phyloP scores from a whole-genome alignment of 257 asterid species.

The Coffea eugenioides region DNA sequence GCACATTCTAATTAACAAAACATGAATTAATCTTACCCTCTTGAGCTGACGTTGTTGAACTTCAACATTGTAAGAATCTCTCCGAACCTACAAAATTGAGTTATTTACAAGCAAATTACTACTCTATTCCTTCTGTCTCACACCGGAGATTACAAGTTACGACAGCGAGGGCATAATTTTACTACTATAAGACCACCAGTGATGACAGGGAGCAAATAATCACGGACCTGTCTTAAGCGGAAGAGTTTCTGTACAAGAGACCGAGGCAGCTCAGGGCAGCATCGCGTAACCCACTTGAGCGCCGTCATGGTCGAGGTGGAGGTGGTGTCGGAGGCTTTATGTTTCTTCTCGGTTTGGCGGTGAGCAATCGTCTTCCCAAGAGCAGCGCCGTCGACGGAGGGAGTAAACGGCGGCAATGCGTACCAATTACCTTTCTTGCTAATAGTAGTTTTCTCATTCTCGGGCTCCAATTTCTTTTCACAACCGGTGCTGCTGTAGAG shows the following conservation, averaged over 20 bases:
- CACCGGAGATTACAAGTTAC: too few relatives aligned
- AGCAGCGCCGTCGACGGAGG: conserved; percentile 47
- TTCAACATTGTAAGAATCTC: conserved; percentile 38
- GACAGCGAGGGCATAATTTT: too few relatives aligned
- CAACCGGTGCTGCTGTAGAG: conserved; percentile 29
- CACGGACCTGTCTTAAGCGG: conserved; percentile 71
- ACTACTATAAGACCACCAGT: too few relatives aligned
- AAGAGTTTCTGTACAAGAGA: conserved; percentile 89
- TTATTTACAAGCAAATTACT: too few relatives aligned
- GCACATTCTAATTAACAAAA: not conserved
- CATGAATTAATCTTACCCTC: conserved; percentile 45
- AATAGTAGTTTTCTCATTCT: conserved; percentile 23
- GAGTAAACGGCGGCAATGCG: conserved; percentile 61
- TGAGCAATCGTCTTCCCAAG: conserved; percentile 35
- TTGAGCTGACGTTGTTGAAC: conserved; percentile 40
- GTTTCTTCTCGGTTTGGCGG: conserved; percentile 15
- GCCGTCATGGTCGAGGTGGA: conserved; percentile 42
- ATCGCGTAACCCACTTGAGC: conserved; percentile 72
- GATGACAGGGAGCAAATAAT: too few relatives aligned
- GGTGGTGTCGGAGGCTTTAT: not conserved
- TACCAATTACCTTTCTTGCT: conserved; percentile 42
- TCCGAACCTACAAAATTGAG: conserved; percentile 49
- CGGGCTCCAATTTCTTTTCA: conserved; percentile 21
- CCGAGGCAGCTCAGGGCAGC: conserved; percentile 85
- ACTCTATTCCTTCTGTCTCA: too few relatives aligned